Evolutionary conservation across 2,329 filamentous ascomycete species (phyloP), one percentile per base, ranked within the genome.

Genomic region (Exophiala spinifera): DNA sequence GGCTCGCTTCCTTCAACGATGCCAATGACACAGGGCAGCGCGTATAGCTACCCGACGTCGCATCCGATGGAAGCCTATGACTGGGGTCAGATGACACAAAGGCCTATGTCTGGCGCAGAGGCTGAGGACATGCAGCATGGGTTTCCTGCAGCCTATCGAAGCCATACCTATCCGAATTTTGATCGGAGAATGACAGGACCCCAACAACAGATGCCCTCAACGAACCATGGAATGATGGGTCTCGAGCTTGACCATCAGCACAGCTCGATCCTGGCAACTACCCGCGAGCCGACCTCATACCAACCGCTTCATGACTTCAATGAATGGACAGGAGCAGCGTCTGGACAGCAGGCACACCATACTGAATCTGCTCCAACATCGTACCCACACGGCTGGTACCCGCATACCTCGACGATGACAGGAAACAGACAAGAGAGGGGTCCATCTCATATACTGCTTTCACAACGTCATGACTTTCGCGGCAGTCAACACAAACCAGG

Each of bases 151-250:
- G 47, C 57, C 7, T 60, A 50, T 33, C 40, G 57, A 51, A 60
- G 51, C 11, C 53, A 60, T 34, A 60, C 55, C 11, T 60, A 57
- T 25, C 57, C 57, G 3, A 57, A 49, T n/a, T 53, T 57, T 15
- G 55, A 60, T 17, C 46, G 52, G 37, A 44, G 48, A 36, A 53
- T 50, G 28, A 46, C 54, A 19, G 36, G 45, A 14, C 47, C 53
- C 15, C 44, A 51, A 23, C 55, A 53, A 17, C 57, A 60, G 7
- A 28, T 55, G 11, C 45, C 55, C 5, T 31, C 51, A 20, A 46
- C 54, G 10, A 45, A 28, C 39, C 34, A 49, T 33, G 31, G 28
- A 10, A 20, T 52, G 20, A 23, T 49, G 34, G 36, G 42, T n/a
- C 20, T 55, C 28, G 46, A 47, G 17, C 50, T 53, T 15, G 57